Percentiles rank a stretch among this genome's conserved stretches.
Evolutionary conservation across 2,329 filamentous ascomycete species (phyloP).

Genomic region (Diplodia seriata): DNA sequence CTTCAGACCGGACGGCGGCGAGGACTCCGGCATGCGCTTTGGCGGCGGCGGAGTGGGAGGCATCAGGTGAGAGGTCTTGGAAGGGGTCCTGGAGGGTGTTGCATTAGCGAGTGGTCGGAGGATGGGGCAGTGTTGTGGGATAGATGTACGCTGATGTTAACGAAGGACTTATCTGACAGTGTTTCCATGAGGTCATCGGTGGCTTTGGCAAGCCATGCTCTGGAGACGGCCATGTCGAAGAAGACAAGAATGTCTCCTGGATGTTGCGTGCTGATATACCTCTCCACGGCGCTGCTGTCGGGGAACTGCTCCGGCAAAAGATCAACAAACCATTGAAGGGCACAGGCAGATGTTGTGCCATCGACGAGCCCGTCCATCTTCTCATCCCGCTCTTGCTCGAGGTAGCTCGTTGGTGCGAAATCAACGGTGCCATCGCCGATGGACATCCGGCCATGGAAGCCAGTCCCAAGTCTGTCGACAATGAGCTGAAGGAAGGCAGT

Average conservation of each 20-base stretch:
- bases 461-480: constrained; percentile 12
- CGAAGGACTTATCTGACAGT: not conserved
- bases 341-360: not conserved
- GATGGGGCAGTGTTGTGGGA: not conserved
- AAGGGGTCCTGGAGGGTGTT: constrained; percentile 23
- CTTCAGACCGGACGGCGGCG: constrained; percentile 1
- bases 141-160: constrained; percentile 27
- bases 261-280: constrained; percentile 8
- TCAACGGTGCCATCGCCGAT: constrained; percentile 15
- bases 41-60: constrained; percentile 19
- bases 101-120: not conserved
- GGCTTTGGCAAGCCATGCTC: constrained; percentile 1
- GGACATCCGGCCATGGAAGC: constrained; percentile 9
- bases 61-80: constrained; percentile 24
- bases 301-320: constrained; percentile 28
- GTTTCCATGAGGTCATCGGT: not conserved
- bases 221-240: constrained; percentile 30
- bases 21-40: constrained; percentile 12
- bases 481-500: constrained; percentile 21
- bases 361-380: constrained; percentile 7
- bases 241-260: constrained; percentile 17
- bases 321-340: constrained; percentile 28
- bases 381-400: constrained; percentile 1
- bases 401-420: constrained; percentile 22
- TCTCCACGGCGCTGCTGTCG: constrained; percentile 7